These are phyloP conservation scores for Naegleria fowleri DNA, from an alignment of 208 protist species.

Conservation along the genomic window DNA sequence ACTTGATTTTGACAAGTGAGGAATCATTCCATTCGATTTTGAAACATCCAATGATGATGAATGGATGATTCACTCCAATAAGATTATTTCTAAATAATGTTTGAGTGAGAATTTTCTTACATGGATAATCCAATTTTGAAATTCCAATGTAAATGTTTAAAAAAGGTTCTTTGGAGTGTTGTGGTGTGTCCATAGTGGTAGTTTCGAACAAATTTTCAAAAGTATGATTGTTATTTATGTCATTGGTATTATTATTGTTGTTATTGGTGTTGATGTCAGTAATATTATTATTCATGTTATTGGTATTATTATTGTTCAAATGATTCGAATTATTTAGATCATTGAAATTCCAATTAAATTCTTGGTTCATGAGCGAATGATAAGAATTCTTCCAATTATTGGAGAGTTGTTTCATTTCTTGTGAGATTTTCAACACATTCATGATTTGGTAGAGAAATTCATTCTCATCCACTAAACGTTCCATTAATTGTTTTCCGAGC, in stretches of 20 bases:
- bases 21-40: not conserved
- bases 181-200: not conserved
- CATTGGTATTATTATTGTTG: too few species aligned
- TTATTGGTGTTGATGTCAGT: too few species aligned
- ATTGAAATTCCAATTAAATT: too few species aligned
- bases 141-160: not conserved
- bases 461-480: not conserved
- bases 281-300: not conserved
- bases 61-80: not conserved
- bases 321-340: too few species aligned
- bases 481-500: not conserved
- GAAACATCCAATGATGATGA: not conserved
- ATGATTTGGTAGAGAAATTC: not conserved
- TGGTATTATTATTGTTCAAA: not conserved
- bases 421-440: not conserved
- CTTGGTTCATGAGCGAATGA: too few species aligned
- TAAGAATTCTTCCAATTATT: too few species aligned
- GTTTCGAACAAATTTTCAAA: not conserved
- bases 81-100: not conserved
- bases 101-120: not conserved
- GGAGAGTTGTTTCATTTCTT: not conserved
- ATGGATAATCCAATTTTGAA: not conserved
- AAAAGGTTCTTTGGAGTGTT: not conserved
- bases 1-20: not conserved
- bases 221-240: too few species aligned